Evolutionary conservation across 495 filamentous ascomycete species (phyloP), one percentile per base, ranked within the genome.

Genomic region (Aspergillus cavernicola): DNA sequence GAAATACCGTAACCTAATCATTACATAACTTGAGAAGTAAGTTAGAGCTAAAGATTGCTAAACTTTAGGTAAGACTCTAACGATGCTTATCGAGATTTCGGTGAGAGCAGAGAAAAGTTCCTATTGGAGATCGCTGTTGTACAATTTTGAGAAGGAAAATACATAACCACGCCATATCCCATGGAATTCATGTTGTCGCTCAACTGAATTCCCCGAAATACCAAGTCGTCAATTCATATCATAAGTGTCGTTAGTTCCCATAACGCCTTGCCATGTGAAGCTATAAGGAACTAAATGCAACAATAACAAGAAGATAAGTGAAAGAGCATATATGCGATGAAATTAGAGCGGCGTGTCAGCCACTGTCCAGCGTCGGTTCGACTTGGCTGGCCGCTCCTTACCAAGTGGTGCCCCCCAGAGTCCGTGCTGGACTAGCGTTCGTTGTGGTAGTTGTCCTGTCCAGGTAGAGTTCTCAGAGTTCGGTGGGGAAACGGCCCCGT

Each of bases 301-400:
- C 20, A 53, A 28, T 45, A 45, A 13, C n/a, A 19, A 45, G 12
- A 39, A 29, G 8, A 22, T n/a, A 22, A 35, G 37, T 5, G 16
- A 7, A 5, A 10, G 16, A 15, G 29, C 16, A 36, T 24, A 33
- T 32, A 19, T 24, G 35, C 18, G 6, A 20, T 3, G 36, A n/a
- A 6, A 29, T 71, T 56, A 73, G 29, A 66, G 48, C 23, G 70
- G 71, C 26, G 69, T 66, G 52, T 77, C 74, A 7, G 68, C 59
- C 38, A 77, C 65, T 3, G 74, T 75, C 74, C 74, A 77, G 45
- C 74, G 66, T 28, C 74, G 68, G 40, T 68, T 67, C 23, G 66
- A 55, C 18, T 54, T 40, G 7, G 40, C 31, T 11, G 72, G 66
- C n/a, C 62, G 65, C 38, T 68, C 68, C 41, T 66, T 64, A 50